A percentile compares a stretch with the other conserved stretches of the same genome.
Evolutionary conservation across 23 red algal species (phyloP).

Genomic region (Chondrus crispus): DNA sequence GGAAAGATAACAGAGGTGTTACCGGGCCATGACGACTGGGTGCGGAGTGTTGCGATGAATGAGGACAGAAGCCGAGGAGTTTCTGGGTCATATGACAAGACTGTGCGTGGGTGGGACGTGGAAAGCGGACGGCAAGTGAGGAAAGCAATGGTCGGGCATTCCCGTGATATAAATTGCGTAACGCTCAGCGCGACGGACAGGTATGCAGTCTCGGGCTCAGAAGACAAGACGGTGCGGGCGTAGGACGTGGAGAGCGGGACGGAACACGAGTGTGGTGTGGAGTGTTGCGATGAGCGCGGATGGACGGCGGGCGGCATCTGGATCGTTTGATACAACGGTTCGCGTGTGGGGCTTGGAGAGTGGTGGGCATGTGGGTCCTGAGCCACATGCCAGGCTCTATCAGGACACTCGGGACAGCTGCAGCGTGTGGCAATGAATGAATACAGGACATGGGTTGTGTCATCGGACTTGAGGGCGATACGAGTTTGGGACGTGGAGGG

Average conservation of each 20-base stretch:
- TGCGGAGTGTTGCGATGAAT: conserved; percentile 25
- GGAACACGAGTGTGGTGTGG: conserved; percentile 75
- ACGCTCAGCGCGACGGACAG: neutral
- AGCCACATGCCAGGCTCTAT: no score
- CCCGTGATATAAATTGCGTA: neutral
- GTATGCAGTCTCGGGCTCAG: neutral
- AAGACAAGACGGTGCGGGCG: no score
- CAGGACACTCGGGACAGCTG: no score
- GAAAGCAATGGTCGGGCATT: neutral
- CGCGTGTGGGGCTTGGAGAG: conserved; percentile 61
- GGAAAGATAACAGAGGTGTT: conserved; percentile 28
- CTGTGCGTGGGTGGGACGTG: conserved; percentile 78
- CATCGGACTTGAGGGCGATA: no score
- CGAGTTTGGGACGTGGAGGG: no score
- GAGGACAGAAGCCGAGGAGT: neutral
- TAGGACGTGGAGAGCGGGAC: no score
- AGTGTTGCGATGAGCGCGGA: conserved; percentile 57
- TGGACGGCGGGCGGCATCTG: conserved; percentile 51
- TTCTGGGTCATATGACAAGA: conserved; percentile 79
- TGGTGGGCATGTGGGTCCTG: no score
- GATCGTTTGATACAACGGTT: conserved; percentile 67
- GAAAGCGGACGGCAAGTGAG: neutral
- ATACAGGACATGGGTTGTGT: no score
- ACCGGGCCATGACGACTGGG: conserved; percentile 64
- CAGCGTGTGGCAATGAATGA: no score